Evolutionary conservation across 2,329 filamentous ascomycete genomes (phyloP).

Genomic region (Neobulgaria alba): DNA sequence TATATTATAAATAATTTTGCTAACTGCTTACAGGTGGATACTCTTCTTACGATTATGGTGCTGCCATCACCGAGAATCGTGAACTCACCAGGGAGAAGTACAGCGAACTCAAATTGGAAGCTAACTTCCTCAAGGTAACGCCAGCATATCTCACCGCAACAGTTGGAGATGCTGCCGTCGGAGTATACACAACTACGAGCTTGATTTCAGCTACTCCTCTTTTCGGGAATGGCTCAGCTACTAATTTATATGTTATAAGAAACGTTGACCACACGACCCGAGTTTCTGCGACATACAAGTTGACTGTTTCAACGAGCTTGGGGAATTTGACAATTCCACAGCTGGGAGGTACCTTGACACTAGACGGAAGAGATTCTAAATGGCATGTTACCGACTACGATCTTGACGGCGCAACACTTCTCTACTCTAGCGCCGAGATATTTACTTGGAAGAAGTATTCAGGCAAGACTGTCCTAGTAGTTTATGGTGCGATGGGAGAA

Average conservation of each 20-base stretch:
- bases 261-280: conserved; percentile 57
- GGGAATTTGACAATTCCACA: conserved; percentile 51
- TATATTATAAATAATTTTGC: not conserved
- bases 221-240: conserved; percentile 41
- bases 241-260: conserved; percentile 56
- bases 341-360: conserved; percentile 44
- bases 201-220: conserved; percentile 47
- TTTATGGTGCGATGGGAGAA: conserved; percentile 56
- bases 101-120: conserved; percentile 67
- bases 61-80: conserved; percentile 61
- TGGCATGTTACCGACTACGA: conserved; percentile 60
- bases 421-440: conserved; percentile 64
- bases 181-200: conserved; percentile 45
- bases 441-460: conserved; percentile 60
- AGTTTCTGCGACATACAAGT: conserved; percentile 49
- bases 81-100: conserved; percentile 66
- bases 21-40: conserved; percentile 51
- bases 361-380: conserved; percentile 58
- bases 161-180: conserved; percentile 38
- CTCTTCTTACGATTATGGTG: conserved; percentile 49
- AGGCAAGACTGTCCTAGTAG: conserved; percentile 48
- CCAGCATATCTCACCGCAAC: conserved; percentile 57
- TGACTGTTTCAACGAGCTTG: conserved; percentile 52
- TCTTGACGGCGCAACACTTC: conserved; percentile 46
- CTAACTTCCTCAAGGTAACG: conserved; percentile 65